A percentile compares a stretch with the other conserved stretches of the same genome.
phyloP scores from a whole-genome alignment of 2,329 filamentous ascomycete species.

The Diaporthe ampelina region DNA sequence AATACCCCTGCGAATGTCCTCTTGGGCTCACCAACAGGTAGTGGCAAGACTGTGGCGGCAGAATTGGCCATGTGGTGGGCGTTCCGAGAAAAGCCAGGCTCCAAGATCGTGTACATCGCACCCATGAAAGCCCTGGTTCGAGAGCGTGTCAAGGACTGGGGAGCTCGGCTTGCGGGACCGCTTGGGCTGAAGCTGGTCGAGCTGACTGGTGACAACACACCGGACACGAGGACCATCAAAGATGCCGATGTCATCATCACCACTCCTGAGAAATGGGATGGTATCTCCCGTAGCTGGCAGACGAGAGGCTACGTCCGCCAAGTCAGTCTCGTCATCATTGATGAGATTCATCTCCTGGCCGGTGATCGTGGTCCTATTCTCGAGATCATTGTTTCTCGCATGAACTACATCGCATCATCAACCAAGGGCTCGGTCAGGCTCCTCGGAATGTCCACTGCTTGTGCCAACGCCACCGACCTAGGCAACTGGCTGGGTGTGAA shows the following conservation, averaged over 20 bases:
- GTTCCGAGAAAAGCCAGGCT: slow-evolving; percentile 92
- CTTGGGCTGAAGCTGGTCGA: slow-evolving; percentile 94
- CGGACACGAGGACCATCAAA: slow-evolving; percentile 94
- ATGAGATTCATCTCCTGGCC: slow-evolving; percentile 97
- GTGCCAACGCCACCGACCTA: slow-evolving; percentile 93
- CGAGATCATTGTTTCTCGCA: slow-evolving; percentile 93
- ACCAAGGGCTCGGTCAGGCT: slow-evolving; percentile 90
- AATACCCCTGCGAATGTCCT: slow-evolving; percentile 93
- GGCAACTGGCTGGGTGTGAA: slow-evolving; percentile 98
- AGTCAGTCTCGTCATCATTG: slow-evolving; percentile 96
- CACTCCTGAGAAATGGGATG: slow-evolving; percentile 99
- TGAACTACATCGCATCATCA: slow-evolving; percentile 99
- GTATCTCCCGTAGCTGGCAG: slow-evolving; percentile 98
- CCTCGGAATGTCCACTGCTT: slow-evolving; percentile 99
- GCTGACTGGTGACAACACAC: slow-evolving; percentile 96
- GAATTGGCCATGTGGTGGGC: slow-evolving; percentile 99
- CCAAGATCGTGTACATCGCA: slow-evolving; percentile 98
- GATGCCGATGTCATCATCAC: slow-evolving; percentile 98
- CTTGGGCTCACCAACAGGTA: slow-evolving; percentile 94
- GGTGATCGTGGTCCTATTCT: slow-evolving; percentile 97
- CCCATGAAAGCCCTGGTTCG: slow-evolving; percentile 99
- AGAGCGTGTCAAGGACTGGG: slow-evolving; percentile 97
- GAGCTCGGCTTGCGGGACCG: slow-evolving; percentile 81
- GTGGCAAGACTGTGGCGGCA: slow-evolving; percentile 96
- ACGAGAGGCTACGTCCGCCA: slow-evolving; percentile 96